Evolutionary conservation across 768 basidiomycete species (phyloP), one percentile per base, ranked within the genome.

Genomic region (Daedaleopsis sinensis): DNA sequence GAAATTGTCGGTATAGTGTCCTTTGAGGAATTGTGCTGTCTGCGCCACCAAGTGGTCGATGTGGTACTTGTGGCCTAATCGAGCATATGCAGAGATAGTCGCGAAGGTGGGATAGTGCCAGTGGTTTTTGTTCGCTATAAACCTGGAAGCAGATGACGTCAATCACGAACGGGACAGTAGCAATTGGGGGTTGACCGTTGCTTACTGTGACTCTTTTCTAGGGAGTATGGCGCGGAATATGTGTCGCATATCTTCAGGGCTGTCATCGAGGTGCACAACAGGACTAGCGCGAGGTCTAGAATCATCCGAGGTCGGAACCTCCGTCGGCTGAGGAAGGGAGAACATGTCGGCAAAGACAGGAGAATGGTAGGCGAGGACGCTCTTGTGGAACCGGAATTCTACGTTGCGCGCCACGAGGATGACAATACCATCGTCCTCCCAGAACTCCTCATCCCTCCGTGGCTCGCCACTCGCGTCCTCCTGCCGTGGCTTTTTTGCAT

Each of bases 361-460:
- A 46, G 44, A 46, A 9, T 64, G 62, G 13, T 50, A 24, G 15
- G 71, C 52, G 12, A 74, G 59, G 19, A 73, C 39, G 19, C 62
- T 67, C 12, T 64, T 56, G 49, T 63, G 67, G 19, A 74, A 66
- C 10, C 66, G 65, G 53, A 67, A 74, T 12, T 55, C 55, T 16
- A 56, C 63, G 21, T 66, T 52, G 9, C 65, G 65, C 12, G 68
- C 69, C 21, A 64, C 54, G 12, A 74, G 27, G 18, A 73, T 59
- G 38, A 74, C 58, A 7, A 50, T 68, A 10, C 73, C 66, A 47
- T 74, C 73, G 7, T 63, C 55, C 35, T 65, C 69, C 70, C 71
- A 74, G 21, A 73, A 39, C 13, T 71, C 63, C 11, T 63, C 61
- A 3, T 53, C 56, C 49, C 27, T 46, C 44, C 16, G 18, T n/a